Conservation (phyloP, 495 filamentous ascomycete genomes). For the Niebla homalea region DNA sequence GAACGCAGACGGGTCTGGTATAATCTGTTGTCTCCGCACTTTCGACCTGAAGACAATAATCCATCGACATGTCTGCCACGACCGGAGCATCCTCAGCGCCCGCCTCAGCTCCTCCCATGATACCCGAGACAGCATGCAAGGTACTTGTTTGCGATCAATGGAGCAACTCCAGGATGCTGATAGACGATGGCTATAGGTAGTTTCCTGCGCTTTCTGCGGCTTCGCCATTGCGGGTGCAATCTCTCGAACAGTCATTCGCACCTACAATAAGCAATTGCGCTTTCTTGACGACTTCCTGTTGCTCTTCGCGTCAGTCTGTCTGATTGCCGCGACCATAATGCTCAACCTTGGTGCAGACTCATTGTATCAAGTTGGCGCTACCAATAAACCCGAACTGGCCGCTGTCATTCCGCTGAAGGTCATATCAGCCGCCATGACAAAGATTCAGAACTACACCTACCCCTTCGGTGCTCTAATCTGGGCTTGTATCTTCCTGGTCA, state of each 20-base stretch:
- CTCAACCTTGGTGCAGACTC: not conserved
- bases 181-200: not conserved
- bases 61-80: conserved; percentile 43
- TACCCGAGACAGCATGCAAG: not conserved
- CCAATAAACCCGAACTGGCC: not conserved
- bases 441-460: conserved; percentile 5
- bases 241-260: conserved; percentile 3
- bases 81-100: conserved; percentile 58
- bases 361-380: conserved; percentile 1
- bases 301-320: conserved; percentile 2
- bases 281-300: conserved; percentile 7
- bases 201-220: conserved; percentile 2
- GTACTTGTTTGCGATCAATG: not conserved
- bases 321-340: conserved; percentile 5
- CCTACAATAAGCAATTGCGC: conserved; percentile 3
- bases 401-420: not conserved
- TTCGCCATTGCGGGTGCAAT: conserved; percentile 3
- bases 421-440: not conserved
- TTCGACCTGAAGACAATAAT: too few species aligned
- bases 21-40: too few species aligned
- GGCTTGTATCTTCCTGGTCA: conserved; percentile 15
- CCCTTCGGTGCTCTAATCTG: conserved; percentile 6
- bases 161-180: not conserved
- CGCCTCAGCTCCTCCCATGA: conserved; percentile 40
- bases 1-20: too few species aligned